Percentiles rank a stretch among this genome's conserved stretches.
phyloP scores from a whole-genome alignment of 768 basidiomycete genomes.

The Suillus subalutaceus region DNA sequence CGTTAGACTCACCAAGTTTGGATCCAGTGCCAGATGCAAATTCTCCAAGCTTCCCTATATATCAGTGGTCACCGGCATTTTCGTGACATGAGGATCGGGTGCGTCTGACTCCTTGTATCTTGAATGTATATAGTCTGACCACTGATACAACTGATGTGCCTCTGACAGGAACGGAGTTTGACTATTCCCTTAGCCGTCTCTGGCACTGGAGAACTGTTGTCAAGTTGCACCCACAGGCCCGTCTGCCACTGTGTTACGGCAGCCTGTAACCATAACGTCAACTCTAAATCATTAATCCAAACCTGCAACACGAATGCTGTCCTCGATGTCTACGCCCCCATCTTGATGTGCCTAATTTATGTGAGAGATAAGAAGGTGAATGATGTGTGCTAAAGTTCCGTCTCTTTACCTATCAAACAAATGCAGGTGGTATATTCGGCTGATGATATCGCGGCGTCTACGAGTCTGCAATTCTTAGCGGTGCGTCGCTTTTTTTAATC shows the following conservation, averaged over 20 bases:
- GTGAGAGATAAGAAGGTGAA: neutral
- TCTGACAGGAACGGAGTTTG: neutral
- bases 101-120: neutral
- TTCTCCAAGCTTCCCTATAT: constrained; percentile 36
- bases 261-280: too few relatives aligned
- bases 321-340: neutral
- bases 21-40: constrained; percentile 30
- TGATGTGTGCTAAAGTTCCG: neutral
- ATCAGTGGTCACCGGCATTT: constrained; percentile 34
- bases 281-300: neutral
- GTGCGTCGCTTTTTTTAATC: neutral
- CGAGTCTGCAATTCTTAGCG: neutral
- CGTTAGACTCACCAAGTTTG: constrained; percentile 31
- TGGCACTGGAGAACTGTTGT: neutral
- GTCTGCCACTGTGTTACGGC: neutral
- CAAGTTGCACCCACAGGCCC: neutral
- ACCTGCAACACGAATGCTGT: neutral
- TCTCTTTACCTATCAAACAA: neutral
- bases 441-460: neutral
- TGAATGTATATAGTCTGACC: too few relatives aligned
- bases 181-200: neutral
- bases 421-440: neutral
- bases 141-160: too few relatives aligned
- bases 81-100: constrained; percentile 39
- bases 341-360: neutral